Evolutionary conservation across 306 rosid genomes (phyloP).

Genomic region (Cucurbita moschata): DNA sequence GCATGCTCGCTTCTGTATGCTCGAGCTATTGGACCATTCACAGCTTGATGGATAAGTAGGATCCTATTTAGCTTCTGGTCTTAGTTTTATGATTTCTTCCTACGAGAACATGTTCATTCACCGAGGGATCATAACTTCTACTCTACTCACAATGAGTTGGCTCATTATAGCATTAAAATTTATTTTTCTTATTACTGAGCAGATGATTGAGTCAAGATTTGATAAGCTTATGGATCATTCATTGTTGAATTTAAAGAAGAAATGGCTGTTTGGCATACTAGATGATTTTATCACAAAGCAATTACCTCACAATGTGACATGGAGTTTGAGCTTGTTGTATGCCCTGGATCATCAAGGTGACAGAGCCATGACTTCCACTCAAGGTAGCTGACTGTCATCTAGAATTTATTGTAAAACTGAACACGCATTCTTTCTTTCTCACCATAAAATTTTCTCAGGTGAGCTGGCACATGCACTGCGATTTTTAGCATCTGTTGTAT

Average conservation of each 20-base stretch:
- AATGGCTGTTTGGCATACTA: slow-evolving; percentile 79
- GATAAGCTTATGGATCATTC: slow-evolving; percentile 72
- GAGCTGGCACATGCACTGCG: slow-evolving; percentile 97
- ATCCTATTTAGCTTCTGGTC: background rate
- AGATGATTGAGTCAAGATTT: slow-evolving; percentile 97
- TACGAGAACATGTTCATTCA: background rate
- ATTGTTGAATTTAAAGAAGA: slow-evolving; percentile 52
- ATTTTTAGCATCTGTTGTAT: slow-evolving; percentile 94
- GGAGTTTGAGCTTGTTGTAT: slow-evolving; percentile 92
- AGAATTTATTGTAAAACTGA: background rate
- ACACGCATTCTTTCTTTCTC: background rate
- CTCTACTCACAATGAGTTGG: background rate
- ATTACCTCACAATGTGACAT: slow-evolving; percentile 96
- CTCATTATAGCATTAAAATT: background rate
- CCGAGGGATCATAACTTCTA: background rate
- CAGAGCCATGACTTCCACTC: slow-evolving; percentile 64
- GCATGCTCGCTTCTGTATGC: background rate
- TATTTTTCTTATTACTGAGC: slow-evolving; percentile 16
- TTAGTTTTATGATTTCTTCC: background rate
- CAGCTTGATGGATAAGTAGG: background rate
- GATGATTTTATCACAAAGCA: slow-evolving; percentile 94
- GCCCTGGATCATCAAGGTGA: slow-evolving; percentile 89
- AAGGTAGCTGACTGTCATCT: slow-evolving; percentile 32
- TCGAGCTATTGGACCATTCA: background rate
- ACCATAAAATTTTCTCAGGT: slow-evolving; percentile 31